phyloP scores from a whole-genome alignment of 2,329 filamentous ascomycete genomes.

The Exophiala mesophila region DNA sequence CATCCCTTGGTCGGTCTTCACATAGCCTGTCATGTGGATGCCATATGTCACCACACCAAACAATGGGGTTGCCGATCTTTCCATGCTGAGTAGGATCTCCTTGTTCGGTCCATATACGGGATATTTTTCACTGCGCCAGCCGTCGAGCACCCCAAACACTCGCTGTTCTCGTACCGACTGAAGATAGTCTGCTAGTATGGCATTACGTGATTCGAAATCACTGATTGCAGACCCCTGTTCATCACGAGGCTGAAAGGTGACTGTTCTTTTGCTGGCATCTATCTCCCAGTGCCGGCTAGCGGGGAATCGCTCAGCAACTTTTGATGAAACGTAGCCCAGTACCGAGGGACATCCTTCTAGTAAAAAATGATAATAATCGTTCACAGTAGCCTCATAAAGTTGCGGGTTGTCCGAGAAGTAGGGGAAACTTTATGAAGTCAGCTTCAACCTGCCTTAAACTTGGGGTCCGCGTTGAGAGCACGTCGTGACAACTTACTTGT shows the following conservation, averaged over 20 bases:
- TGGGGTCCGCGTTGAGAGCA: too few species aligned
- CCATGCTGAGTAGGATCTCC: constrained; percentile 65
- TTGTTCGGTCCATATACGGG: constrained; percentile 64
- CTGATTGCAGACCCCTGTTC: constrained; percentile 9
- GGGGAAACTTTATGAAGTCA: constrained; percentile 59
- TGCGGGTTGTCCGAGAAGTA: constrained; percentile 60
- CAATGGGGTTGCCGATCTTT: constrained; percentile 68
- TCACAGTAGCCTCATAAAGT: constrained; percentile 50
- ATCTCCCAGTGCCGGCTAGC: constrained; percentile 15
- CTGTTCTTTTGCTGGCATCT: constrained; percentile 8
- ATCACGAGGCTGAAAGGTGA: constrained; percentile 22
- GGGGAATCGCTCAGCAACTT: constrained; percentile 17
- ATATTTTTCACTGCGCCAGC: constrained; percentile 78
- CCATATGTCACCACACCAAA: constrained; percentile 75
- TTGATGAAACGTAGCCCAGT: constrained; percentile 54
- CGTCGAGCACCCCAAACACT: constrained; percentile 67
- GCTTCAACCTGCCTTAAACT: too few species aligned
- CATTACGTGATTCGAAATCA: constrained; percentile 60
- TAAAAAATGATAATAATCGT: constrained; percentile 60
- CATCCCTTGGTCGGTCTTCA: constrained; percentile 54
- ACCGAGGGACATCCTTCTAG: constrained; percentile 59
- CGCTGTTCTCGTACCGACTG: constrained; percentile 63
- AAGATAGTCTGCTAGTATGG: constrained; percentile 53
- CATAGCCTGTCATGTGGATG: constrained; percentile 74
- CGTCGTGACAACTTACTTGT: constrained; percentile 48